A percentile compares a stretch with the other conserved stretches of the same genome.
Evolutionary conservation across 371 early-diverging fungal genomes (phyloP).

Genomic region (Fennellomyces sp.): DNA sequence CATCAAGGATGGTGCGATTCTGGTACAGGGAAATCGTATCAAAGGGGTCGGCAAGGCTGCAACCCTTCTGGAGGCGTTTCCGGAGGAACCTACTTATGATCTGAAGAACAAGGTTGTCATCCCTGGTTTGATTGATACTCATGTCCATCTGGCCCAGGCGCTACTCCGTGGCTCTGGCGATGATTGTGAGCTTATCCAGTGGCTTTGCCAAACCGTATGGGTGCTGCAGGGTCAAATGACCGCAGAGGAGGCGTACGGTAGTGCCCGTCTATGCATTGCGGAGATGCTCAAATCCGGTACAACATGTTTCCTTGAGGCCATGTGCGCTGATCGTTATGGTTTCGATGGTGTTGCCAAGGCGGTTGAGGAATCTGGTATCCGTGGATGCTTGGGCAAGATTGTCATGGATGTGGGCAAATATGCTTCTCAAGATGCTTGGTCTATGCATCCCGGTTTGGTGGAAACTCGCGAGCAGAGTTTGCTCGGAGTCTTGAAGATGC

Average conservation of each 20-base stretch:
- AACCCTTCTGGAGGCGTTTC: too few species aligned
- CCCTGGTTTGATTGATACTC: conserved; percentile 26
- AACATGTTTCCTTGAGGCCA: conserved; percentile 25
- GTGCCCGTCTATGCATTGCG: conserved; percentile 29
- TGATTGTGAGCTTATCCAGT: conserved; percentile 24
- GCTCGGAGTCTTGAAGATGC: conserved; percentile 20
- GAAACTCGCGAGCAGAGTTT: conserved; percentile 30
- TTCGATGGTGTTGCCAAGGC: conserved; percentile 28
- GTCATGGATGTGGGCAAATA: conserved; percentile 33
- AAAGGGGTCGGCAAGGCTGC: conserved; percentile 21
- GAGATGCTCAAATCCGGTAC: conserved; percentile 29
- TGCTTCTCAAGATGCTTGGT: conserved; percentile 19
- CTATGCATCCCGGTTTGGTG: conserved; percentile 26
- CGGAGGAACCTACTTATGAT: conserved; percentile 21
- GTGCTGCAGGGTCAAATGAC: conserved; percentile 26
- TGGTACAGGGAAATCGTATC: conserved; percentile 19
- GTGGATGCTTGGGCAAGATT: conserved; percentile 24
- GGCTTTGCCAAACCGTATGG: conserved; percentile 27
- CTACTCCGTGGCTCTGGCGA: conserved; percentile 26
- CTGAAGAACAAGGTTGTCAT: conserved; percentile 22
- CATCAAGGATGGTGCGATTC: conserved; percentile 23
- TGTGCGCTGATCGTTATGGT: conserved; percentile 28
- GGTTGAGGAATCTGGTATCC: conserved; percentile 27
- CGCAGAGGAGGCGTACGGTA: conserved; percentile 19
- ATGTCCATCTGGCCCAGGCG: conserved; percentile 27